Evolutionary conservation across 1,284 basidiomycete species (phyloP), one percentile per base, ranked within the genome.

Genomic region (Apiotrichum laibachii): DNA sequence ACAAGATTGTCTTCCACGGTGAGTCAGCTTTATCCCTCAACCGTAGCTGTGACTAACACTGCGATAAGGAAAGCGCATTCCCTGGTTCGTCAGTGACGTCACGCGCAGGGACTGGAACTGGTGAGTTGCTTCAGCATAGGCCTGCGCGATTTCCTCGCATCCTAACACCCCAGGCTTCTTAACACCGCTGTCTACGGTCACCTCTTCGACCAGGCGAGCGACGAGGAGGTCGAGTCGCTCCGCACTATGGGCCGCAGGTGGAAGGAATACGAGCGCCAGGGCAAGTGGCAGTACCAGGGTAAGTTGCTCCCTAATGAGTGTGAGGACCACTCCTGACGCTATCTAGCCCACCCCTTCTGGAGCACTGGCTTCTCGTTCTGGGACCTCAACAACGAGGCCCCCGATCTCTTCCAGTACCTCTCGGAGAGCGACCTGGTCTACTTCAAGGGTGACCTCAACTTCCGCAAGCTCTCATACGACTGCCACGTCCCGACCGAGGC

Each of bases 21-120:
- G 77, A 78, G 69, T 72, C 9, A 40, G 18, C 13, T 15, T 43
- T 3, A 18, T 43, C 18, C 2, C 15, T 16, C n/a, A 19, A 19
- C n/a, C 9, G 16, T 13, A n/a, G n/a, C 6, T 8, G 42, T 19
- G 42, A 43, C n/a, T 7, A 7, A 19, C n/a, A 43, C 42, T n/a
- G 6, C 8, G 8, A 6, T 11, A n/a, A 43, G 42, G 42, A 31
- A 51, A 56, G 55, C 48, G 58, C 40, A 68, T 78, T 52, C 70
- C 73, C 51, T 93, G 92, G 92, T 94, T 95, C 77, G 92, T 94
- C 52, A 92, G 89, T n/a, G 95, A 98, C 73, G 95, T 98, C 31
- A 97, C 94, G 44, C 88, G 85, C 77, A 90, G 92, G 77, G 95
- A 98, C 73, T 98, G 93, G 92, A 84, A 91, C 63, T 99, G 95